Evolutionary conservation across 2,329 filamentous ascomycete genomes (phyloP).

Genomic region (Penicillium sp.): DNA sequence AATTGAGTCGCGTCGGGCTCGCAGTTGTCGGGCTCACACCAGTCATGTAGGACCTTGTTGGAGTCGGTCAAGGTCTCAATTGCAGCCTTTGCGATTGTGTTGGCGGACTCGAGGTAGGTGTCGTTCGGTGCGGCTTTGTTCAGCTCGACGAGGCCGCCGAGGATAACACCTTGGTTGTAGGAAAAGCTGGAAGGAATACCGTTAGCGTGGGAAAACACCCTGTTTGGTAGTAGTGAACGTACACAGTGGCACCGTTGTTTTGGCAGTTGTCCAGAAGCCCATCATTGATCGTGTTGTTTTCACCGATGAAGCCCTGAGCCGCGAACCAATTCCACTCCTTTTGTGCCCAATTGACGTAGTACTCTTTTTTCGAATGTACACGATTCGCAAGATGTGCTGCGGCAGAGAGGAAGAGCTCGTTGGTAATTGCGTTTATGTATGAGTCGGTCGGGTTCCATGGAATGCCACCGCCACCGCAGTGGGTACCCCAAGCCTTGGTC

Average conservation of each 20-base stretch:
- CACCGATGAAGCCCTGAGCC: conserved; percentile 48
- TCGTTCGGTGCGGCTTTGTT: conserved; percentile 43
- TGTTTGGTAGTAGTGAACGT: background rate
- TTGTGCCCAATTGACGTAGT: conserved; percentile 49
- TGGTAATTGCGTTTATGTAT: conserved; percentile 56
- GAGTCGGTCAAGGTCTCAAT: conserved; percentile 47
- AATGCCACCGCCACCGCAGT: conserved; percentile 47
- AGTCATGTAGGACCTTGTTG: conserved; percentile 53
- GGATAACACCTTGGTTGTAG: conserved; percentile 63
- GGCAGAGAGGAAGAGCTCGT: conserved; percentile 56
- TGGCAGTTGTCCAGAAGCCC: conserved; percentile 52
- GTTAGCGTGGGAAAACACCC: background rate
- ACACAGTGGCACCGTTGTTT: conserved; percentile 44
- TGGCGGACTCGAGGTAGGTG: conserved; percentile 45
- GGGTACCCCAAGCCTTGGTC: conserved; percentile 43
- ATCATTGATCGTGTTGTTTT: conserved; percentile 53
- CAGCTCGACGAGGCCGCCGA: conserved; percentile 57
- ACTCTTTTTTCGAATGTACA: conserved; percentile 29
- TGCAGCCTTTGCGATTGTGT: conserved; percentile 53
- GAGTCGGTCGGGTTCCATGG: conserved; percentile 48
- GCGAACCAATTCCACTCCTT: conserved; percentile 54
- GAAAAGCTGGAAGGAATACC: conserved; percentile 40
- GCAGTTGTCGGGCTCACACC: conserved; percentile 52
- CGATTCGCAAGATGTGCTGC: conserved; percentile 58
- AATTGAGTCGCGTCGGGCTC: conserved; percentile 60